These are phyloP conservation scores for Boechera divaricarpa DNA, from an alignment of 345 rosid genomes.

Conservation along the genomic window DNA sequence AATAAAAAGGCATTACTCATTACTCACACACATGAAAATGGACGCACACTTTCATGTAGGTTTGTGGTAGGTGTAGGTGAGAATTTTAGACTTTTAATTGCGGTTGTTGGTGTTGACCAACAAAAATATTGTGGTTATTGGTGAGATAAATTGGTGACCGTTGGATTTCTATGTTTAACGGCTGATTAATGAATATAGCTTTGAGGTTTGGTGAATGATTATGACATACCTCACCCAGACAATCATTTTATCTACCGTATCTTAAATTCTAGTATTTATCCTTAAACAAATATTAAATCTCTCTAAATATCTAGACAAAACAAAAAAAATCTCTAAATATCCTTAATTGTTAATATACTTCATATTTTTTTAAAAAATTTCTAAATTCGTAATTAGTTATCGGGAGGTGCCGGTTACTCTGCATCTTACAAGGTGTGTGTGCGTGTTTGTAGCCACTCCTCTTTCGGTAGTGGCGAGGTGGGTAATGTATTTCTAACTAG, in stretches of 20 bases:
- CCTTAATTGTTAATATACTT: too few relatives aligned
- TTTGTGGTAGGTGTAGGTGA: conserved; percentile 24
- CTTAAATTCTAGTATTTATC: background rate
- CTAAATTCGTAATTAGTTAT: too few relatives aligned
- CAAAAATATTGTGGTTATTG: background rate
- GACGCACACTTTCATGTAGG: background rate
- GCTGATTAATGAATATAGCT: background rate
- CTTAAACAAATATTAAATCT: background rate
- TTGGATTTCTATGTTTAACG: conserved; percentile 19
- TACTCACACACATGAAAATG: background rate
- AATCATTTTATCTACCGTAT: background rate
- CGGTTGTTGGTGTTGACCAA: conserved; percentile 15
- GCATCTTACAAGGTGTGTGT: too few relatives aligned
- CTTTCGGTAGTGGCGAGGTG: background rate
- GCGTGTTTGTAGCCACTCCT: background rate
- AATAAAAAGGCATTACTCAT: background rate
- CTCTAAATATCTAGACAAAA: too few relatives aligned
- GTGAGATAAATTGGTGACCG: conserved; percentile 15
- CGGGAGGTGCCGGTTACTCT: too few relatives aligned
- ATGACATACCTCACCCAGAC: conserved; percentile 13
- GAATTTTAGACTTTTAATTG: background rate
- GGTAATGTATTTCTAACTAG: background rate
- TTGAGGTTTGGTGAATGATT: conserved; percentile 29
- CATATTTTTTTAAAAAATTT: too few relatives aligned
- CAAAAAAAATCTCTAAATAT: too few relatives aligned